Percentiles rank a stretch among this genome's conserved stretches.
These are phyloP conservation scores for Saccharomyces hybrid DNA, from an alignment of 1,139 yeast genomes.

Conservation along the genomic window DNA sequence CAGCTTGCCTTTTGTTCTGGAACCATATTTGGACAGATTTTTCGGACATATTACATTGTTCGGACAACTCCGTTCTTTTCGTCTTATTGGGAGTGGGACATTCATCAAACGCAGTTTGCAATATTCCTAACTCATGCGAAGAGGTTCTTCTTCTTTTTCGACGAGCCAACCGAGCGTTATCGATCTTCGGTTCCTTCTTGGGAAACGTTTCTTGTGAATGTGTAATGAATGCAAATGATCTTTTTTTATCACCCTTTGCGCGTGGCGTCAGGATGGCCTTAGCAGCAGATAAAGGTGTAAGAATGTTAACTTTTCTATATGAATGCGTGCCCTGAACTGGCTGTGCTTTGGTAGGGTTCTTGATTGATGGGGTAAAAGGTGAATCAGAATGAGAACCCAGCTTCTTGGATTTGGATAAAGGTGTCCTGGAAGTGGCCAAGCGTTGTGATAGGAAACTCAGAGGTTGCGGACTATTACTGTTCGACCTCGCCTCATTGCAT, in stretches of 20 bases:
- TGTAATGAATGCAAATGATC: constrained; percentile 78
- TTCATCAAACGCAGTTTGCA: constrained; percentile 66
- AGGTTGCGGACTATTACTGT: background rate
- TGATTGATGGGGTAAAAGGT: background rate
- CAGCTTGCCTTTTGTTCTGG: constrained; percentile 85
- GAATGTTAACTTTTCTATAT: constrained; percentile 13
- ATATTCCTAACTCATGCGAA: constrained; percentile 70
- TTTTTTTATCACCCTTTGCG: constrained; percentile 27
- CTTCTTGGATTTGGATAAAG: background rate
- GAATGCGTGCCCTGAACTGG: background rate
- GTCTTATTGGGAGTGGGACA: constrained; percentile 78
- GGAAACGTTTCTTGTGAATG: constrained; percentile 87
- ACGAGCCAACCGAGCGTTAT: constrained; percentile 83
- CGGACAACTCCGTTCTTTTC: constrained; percentile 68
- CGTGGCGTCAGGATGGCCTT: constrained; percentile 24
- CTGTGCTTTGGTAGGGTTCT: background rate
- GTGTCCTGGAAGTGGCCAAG: background rate
- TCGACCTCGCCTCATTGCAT: background rate
- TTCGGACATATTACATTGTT: constrained; percentile 82
- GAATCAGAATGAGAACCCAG: background rate
- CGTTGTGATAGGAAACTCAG: background rate
- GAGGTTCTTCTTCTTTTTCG: constrained; percentile 93
- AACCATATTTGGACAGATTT: constrained; percentile 98
- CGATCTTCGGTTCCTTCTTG: constrained; percentile 74
- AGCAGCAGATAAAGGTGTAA: constrained; percentile 26